phyloP scores from a whole-genome alignment of 768 basidiomycete species.

The Calocybe gangraenosa region DNA sequence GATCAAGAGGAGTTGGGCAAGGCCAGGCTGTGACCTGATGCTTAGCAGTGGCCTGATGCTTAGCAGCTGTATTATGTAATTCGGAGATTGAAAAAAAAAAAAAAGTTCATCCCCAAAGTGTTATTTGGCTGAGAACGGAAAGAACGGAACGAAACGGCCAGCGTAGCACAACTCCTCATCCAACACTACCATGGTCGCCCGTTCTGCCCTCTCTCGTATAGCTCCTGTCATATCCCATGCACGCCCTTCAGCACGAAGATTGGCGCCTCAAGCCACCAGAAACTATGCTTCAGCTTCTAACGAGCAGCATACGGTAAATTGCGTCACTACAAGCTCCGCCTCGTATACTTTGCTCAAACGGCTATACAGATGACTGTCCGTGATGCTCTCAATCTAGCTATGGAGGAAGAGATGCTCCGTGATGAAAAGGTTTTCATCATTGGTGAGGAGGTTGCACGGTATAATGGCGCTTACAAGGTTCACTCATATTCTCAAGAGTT shows the following conservation, averaged over 20 bases:
- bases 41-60: neutral
- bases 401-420: slow-evolving; percentile 99
- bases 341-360: slow-evolving; percentile 10
- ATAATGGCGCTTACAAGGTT: slow-evolving; percentile 97
- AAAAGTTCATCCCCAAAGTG: slow-evolving; percentile 15
- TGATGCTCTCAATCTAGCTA: slow-evolving; percentile 94
- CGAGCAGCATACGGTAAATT: slow-evolving; percentile 36
- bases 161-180: slow-evolving; percentile 20
- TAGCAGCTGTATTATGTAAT: neutral
- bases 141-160: slow-evolving; percentile 15
- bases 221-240: slow-evolving; percentile 53
- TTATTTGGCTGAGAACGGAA: neutral
- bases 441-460: slow-evolving; percentile 97
- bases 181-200: slow-evolving; percentile 52
- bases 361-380: slow-evolving; percentile 75
- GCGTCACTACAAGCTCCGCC: slow-evolving; percentile 20
- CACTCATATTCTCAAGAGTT: slow-evolving; percentile 10
- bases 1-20: slow-evolving; percentile 38
- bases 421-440: slow-evolving; percentile 94
- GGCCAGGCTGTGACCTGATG: slow-evolving; percentile 55
- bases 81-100: slow-evolving; percentile 15
- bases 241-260: slow-evolving; percentile 40
- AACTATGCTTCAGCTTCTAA: slow-evolving; percentile 58
- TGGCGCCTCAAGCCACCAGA: slow-evolving; percentile 41
- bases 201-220: slow-evolving; percentile 61